Conservation (phyloP, 768 basidiomycete species). For the Chalciporus pseudorubinellus region DNA sequence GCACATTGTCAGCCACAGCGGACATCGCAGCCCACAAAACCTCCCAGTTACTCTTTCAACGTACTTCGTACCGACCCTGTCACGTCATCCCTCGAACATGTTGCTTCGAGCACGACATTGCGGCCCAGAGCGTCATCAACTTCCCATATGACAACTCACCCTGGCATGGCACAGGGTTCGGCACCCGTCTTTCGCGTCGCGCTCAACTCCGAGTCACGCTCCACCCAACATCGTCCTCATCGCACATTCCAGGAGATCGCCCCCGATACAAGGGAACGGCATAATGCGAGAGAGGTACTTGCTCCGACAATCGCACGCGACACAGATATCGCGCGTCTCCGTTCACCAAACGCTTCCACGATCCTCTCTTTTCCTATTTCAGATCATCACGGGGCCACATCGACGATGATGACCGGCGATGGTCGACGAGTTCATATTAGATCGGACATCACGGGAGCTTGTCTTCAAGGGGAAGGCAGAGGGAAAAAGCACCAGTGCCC, state of each 20-base stretch:
- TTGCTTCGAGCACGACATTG: conserved; percentile 41
- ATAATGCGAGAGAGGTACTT: conserved; percentile 21
- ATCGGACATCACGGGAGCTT: conserved; percentile 27
- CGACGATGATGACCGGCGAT: conserved; percentile 28
- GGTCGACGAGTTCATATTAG: conserved; percentile 30
- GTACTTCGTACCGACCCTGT: conserved; percentile 45
- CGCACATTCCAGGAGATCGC: conserved; percentile 24
- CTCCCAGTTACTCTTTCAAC: conserved; percentile 38
- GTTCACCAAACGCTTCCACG: conserved; percentile 30
- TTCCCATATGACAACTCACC: conserved; percentile 4
- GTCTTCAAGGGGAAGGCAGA: conserved; percentile 31
- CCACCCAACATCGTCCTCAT: conserved; percentile 16
- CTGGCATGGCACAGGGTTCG: conserved; percentile 33
- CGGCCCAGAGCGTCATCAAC: conserved; percentile 29
- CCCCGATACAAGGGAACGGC: conserved; percentile 25
- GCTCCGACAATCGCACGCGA: conserved; percentile 31
- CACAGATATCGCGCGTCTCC: conserved; percentile 28
- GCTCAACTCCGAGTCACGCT: conserved; percentile 21
- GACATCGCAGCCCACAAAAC: conserved; percentile 12
- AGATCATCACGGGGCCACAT: conserved; percentile 26
- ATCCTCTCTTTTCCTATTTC: conserved; percentile 35
- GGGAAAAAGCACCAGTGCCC: conserved; percentile 38
- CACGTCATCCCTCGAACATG: conserved; percentile 42
- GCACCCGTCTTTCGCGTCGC: conserved; percentile 41
- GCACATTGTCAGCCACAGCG: conserved; percentile 12